A percentile compares a stretch with the other conserved stretches of the same genome.
phyloP scores from a whole-genome alignment of 208 protist species.

The Vickermania ingenoplastis region DNA sequence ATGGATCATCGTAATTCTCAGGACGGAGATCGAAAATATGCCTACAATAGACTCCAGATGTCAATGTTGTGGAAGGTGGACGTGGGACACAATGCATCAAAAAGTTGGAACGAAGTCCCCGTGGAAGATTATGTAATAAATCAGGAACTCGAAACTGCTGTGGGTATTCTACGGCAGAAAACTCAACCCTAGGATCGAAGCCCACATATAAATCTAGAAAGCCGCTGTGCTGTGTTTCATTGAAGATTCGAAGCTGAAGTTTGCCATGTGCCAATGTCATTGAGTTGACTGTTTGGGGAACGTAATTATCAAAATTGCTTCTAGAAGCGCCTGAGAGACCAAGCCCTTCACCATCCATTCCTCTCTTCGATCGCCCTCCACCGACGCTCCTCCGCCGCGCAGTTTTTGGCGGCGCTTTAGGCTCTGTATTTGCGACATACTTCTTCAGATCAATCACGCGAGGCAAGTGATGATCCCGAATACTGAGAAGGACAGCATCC shows the following conservation, averaged over 20 bases:
- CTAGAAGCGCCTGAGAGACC: neutral
- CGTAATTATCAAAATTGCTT: neutral
- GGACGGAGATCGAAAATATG: conserved; percentile 42
- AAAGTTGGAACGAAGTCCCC: conserved; percentile 59
- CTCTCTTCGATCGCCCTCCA: neutral
- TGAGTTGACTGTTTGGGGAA: neutral
- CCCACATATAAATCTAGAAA: conserved; percentile 64
- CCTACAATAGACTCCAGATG: conserved; percentile 50
- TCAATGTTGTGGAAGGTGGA: conserved; percentile 42
- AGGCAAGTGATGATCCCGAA: conserved; percentile 20
- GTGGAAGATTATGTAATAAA: conserved; percentile 48
- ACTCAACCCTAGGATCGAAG: conserved; percentile 63
- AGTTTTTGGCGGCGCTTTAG: neutral
- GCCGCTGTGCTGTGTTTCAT: conserved; percentile 45
- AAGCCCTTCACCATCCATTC: neutral
- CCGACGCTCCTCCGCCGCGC: conserved; percentile 11
- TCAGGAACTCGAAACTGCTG: conserved; percentile 44
- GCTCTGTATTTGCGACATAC: conserved; percentile 2
- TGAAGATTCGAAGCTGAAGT: conserved; percentile 63
- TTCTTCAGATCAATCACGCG: conserved; percentile 24
- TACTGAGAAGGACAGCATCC: conserved; percentile 29
- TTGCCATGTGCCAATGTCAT: conserved; percentile 45
- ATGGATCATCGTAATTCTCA: conserved; percentile 41
- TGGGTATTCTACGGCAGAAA: conserved; percentile 38
- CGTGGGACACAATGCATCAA: conserved; percentile 46